Conservation (phyloP, 345 rosid species). For the Punica granatum region DNA sequence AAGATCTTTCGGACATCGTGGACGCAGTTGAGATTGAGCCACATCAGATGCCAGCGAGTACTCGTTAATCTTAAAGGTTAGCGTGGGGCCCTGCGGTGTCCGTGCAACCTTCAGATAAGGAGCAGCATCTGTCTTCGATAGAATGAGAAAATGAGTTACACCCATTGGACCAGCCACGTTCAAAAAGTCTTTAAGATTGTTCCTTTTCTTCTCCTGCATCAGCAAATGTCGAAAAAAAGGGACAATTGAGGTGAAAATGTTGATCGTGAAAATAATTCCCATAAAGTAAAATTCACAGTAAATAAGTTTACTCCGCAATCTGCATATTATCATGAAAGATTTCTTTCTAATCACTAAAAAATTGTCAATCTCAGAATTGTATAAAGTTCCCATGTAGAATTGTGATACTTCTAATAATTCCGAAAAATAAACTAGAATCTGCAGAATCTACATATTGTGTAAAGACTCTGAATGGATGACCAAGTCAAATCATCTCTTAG, state of each 20-base stretch:
- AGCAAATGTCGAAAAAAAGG: conserved; percentile 1
- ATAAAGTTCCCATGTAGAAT: not conserved
- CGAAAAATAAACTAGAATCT: not conserved
- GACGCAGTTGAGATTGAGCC: conserved; percentile 74
- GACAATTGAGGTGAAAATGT: not conserved
- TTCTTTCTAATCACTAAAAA: not conserved
- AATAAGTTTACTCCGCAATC: not conserved
- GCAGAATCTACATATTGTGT: not conserved
- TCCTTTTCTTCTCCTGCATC: conserved; percentile 83
- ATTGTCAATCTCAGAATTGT: not conserved
- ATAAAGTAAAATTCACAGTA: not conserved
- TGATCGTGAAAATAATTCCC: not conserved
- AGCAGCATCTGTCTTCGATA: conserved; percentile 63
- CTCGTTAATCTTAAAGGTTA: conserved; percentile 69
- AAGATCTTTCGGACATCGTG: conserved; percentile 90
- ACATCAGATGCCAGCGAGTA: conserved; percentile 72
- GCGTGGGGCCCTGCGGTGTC: conserved; percentile 96
- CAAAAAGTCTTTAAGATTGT: conserved; percentile 62
- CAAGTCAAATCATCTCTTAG: not conserved
- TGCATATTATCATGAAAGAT: not conserved
- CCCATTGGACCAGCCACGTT: conserved; percentile 81
- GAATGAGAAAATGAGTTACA: conserved; percentile 82
- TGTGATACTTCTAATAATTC: not conserved
- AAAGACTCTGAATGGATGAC: not conserved
- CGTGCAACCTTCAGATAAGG: conserved; percentile 75